These are phyloP conservation scores for Celoporthe dispersa DNA, from an alignment of 2,329 filamentous ascomycete species.

Conservation along the genomic window DNA sequence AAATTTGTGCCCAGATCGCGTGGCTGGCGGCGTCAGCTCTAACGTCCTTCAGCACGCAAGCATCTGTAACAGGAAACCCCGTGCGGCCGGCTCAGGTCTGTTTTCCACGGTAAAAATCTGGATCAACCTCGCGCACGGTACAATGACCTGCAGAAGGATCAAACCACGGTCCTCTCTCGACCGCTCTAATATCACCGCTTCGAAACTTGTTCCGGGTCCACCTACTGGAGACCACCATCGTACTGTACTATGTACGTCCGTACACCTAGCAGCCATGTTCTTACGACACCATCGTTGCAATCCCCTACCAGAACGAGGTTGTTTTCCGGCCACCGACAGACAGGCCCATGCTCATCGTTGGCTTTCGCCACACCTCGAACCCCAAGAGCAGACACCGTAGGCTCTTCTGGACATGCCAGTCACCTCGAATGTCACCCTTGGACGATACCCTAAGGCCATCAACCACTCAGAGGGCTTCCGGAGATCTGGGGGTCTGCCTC, in stretches of 20 bases:
- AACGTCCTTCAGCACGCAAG: neutral
- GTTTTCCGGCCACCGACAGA: neutral
- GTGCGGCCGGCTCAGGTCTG: neutral
- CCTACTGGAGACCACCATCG: neutral
- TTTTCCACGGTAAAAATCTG: neutral
- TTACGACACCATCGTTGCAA: neutral
- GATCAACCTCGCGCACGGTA: neutral
- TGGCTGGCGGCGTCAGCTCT: neutral
- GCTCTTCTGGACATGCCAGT: neutral
- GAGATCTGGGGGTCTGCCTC: neutral
- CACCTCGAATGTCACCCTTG: neutral
- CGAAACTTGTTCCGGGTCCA: neutral
- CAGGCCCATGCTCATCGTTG: neutral
- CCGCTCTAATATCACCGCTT: neutral
- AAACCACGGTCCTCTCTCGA: neutral
- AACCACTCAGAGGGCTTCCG: neutral
- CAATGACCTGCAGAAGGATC: neutral
- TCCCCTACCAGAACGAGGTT: neutral
- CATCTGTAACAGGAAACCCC: neutral
- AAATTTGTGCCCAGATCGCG: neutral
- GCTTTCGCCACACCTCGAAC: neutral
- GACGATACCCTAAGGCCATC: neutral
- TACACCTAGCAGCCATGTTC: neutral
- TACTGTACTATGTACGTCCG: too few species aligned
- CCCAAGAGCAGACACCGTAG: neutral